Conservation (phyloP, 257 asterid species). For the Cinchona pubescens region DNA sequence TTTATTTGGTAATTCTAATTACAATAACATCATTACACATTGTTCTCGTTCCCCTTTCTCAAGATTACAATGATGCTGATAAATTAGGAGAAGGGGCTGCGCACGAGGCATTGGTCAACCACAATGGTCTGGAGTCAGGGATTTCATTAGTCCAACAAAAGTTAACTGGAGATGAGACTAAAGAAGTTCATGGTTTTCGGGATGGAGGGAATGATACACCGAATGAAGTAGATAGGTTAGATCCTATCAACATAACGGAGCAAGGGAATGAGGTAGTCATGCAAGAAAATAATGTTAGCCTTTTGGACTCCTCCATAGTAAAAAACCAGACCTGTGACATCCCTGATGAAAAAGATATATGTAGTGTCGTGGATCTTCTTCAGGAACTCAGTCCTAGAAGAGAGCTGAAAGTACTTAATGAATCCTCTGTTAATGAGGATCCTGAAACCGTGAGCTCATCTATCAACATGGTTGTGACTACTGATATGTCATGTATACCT, state of each 20-base stretch:
- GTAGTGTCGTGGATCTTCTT: background rate
- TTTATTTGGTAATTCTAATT: background rate
- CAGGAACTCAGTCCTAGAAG: slow-evolving; percentile 33
- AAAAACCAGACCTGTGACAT: background rate
- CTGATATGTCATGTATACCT: slow-evolving; percentile 38
- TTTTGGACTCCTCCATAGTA: background rate
- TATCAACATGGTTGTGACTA: slow-evolving; percentile 37
- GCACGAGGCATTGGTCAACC: background rate
- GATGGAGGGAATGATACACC: background rate
- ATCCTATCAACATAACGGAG: background rate
- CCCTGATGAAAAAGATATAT: background rate
- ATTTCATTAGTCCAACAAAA: background rate
- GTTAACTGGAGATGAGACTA: background rate
- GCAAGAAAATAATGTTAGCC: background rate
- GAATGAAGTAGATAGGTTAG: background rate
- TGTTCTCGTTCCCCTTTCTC: background rate
- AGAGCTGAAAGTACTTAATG: slow-evolving; percentile 30
- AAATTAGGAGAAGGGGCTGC: background rate
- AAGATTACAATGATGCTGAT: background rate
- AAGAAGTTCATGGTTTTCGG: background rate
- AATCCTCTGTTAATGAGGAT: slow-evolving; percentile 30
- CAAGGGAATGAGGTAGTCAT: background rate
- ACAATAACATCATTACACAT: background rate
- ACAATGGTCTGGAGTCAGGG: background rate
- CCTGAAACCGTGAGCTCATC: slow-evolving; percentile 42